Evolutionary conservation across 2,329 filamentous ascomycete genomes (phyloP).

Genomic region (Plectosphaerella sp.): DNA sequence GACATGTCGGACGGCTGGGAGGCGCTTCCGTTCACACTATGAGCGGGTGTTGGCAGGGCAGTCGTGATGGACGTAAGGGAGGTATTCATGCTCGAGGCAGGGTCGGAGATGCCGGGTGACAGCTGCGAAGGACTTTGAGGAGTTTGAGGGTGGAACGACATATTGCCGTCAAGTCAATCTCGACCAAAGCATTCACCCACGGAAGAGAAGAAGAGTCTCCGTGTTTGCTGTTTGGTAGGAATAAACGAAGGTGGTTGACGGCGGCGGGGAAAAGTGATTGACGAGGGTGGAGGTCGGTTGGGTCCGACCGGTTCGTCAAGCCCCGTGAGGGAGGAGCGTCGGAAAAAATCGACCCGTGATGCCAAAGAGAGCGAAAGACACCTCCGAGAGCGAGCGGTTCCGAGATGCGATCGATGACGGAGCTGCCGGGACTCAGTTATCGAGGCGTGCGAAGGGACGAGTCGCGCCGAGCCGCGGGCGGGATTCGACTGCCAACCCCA

Average conservation of each 20-base stretch:
- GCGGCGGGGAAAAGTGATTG: not conserved
- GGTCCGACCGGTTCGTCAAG: not conserved
- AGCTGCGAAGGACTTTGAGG: conserved; percentile 63
- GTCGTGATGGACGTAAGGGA: conserved; percentile 47
- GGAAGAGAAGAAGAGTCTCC: not conserved
- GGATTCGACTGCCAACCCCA: conserved; percentile 26
- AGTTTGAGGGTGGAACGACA: conserved; percentile 65
- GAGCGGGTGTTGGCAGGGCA: conserved; percentile 57
- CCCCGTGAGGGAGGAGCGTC: not conserved
- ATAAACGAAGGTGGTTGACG: not conserved
- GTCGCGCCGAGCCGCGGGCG: conserved; percentile 33
- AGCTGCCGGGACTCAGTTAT: conserved; percentile 1
- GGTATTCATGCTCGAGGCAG: conserved; percentile 43
- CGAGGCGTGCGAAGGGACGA: conserved; percentile 20
- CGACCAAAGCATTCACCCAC: not conserved
- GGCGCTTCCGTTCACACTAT: conserved; percentile 55
- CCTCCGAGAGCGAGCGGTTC: not conserved
- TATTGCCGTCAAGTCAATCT: conserved; percentile 33
- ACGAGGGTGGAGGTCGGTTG: not conserved
- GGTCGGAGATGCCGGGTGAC: conserved; percentile 51
- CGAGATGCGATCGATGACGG: conserved; percentile 15
- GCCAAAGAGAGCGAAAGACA: no score
- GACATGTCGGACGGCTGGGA: conserved; percentile 37
- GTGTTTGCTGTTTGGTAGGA: not conserved
- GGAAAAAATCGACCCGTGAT: not conserved